Percentiles rank a stretch among this genome's conserved stretches.
Evolutionary conservation across 2,329 filamentous ascomycete species (phyloP).

Genomic region (Meredithiella fracta): DNA sequence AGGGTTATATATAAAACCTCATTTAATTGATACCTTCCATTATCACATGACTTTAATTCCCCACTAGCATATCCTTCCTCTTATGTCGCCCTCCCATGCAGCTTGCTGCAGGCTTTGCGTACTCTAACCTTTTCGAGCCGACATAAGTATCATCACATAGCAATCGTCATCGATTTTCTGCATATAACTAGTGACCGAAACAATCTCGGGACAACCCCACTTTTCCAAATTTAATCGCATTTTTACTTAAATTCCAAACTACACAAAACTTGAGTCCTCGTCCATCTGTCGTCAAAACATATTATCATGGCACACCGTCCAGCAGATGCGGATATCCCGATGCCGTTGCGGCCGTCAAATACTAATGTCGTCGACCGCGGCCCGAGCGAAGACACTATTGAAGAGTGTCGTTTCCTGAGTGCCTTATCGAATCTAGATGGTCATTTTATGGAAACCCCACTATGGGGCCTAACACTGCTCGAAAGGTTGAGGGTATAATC

Average conservation of each 20-base stretch:
- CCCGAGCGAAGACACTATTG: constrained; percentile 34
- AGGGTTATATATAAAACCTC: too few relatives aligned
- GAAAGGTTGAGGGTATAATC: constrained; percentile 40
- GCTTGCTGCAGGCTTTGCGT: background rate
- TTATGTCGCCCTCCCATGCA: background rate
- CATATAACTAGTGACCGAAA: too few relatives aligned
- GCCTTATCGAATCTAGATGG: constrained; percentile 45
- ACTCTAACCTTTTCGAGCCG: background rate
- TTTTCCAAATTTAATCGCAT: too few relatives aligned
- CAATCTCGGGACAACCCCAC: too few relatives aligned
- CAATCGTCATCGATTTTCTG: background rate
- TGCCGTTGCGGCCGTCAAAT: background rate
- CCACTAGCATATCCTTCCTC: background rate
- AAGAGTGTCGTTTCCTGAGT: constrained; percentile 45
- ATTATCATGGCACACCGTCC: too few relatives aligned
- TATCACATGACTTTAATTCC: too few relatives aligned
- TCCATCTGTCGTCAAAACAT: too few relatives aligned
- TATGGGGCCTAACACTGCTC: constrained; percentile 39
- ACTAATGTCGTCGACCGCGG: constrained; percentile 1
- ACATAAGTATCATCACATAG: background rate
- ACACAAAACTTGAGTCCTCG: too few relatives aligned
- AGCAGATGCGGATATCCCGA: background rate
- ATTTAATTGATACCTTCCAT: too few relatives aligned
- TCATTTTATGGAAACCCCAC: constrained; percentile 40
- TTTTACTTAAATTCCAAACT: too few relatives aligned